Evolutionary conservation across 2,329 filamentous ascomycete species (phyloP).

Genomic region (Phialocephala subalpina): DNA sequence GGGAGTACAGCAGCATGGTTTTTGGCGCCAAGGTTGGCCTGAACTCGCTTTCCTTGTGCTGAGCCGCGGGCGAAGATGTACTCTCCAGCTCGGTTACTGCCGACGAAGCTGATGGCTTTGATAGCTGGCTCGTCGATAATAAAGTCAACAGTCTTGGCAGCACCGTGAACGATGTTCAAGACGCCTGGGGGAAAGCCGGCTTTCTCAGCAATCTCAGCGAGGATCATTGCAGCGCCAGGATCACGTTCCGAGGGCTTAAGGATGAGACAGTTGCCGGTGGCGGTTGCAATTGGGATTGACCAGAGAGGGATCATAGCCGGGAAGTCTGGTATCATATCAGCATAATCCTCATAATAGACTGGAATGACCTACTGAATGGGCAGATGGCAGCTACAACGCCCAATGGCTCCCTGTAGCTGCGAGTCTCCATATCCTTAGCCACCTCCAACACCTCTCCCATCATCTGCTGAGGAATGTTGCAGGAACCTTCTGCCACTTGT

Average conservation of each 20-base stretch:
- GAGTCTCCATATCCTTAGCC: constrained; percentile 89
- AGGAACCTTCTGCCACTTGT: constrained; percentile 85
- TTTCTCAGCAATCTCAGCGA: constrained; percentile 80
- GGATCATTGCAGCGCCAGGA: constrained; percentile 84
- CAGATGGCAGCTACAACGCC: constrained; percentile 86
- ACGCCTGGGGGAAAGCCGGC: constrained; percentile 85
- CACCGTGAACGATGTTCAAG: constrained; percentile 83
- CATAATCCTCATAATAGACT: neutral
- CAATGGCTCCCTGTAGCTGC: constrained; percentile 82
- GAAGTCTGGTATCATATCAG: constrained; percentile 66
- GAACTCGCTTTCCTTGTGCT: constrained; percentile 86
- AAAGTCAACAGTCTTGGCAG: constrained; percentile 84
- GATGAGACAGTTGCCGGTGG: constrained; percentile 84
- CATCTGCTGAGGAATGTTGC: constrained; percentile 81
- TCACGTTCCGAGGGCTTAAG: constrained; percentile 89
- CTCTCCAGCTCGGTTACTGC: constrained; percentile 86
- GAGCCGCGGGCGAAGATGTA: constrained; percentile 84
- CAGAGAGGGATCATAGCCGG: constrained; percentile 94
- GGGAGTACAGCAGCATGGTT: constrained; percentile 87
- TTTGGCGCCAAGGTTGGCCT: constrained; percentile 88
- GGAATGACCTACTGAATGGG: constrained; percentile 74
- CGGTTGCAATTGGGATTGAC: constrained; percentile 85
- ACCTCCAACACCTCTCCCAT: constrained; percentile 87
- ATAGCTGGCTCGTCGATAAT: constrained; percentile 85
- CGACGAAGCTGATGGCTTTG: constrained; percentile 88